Evolutionary conservation across 2,329 filamentous ascomycete species (phyloP).

Genomic region (Colletotrichum ledebouriae): DNA sequence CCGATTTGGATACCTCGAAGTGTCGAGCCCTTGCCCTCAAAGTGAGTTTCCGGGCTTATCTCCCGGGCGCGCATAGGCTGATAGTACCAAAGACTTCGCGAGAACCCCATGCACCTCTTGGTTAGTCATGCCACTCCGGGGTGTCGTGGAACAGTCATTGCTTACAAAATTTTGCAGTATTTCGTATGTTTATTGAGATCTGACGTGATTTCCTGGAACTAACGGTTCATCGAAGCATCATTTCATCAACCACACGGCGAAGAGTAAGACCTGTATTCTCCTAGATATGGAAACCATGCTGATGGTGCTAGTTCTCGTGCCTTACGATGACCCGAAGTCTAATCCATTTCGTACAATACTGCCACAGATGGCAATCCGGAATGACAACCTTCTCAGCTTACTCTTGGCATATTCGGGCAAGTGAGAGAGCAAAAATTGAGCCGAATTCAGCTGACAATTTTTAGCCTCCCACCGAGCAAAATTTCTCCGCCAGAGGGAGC

Average conservation of each 20-base stretch:
- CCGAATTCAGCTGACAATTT: neutral
- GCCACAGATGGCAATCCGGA: constrained; percentile 74
- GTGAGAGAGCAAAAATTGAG: neutral
- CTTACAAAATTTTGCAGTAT: constrained; percentile 55
- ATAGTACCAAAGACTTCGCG: constrained; percentile 66
- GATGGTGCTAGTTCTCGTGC: constrained; percentile 61
- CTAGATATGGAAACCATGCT: neutral
- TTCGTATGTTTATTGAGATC: constrained; percentile 55
- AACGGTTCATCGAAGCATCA: constrained; percentile 58
- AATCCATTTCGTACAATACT: constrained; percentile 66
- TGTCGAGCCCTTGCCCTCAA: constrained; percentile 62
- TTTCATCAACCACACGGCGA: constrained; percentile 84
- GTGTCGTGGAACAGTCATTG: neutral
- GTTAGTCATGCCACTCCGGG: constrained; percentile 48
- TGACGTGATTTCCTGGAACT: constrained; percentile 25
- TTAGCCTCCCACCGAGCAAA: constrained; percentile 82
- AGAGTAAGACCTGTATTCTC: constrained; percentile 58
- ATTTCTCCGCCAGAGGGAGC: constrained; percentile 79
- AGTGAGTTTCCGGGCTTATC: constrained; percentile 47
- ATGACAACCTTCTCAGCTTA: constrained; percentile 80
- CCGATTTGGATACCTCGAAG: constrained; percentile 67
- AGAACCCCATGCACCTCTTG: constrained; percentile 85
- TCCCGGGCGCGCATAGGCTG: constrained; percentile 42
- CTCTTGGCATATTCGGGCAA: constrained; percentile 80
- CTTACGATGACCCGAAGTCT: constrained; percentile 65